Evolutionary conservation across 495 filamentous ascomycete species (phyloP).

Genomic region (Staphylotrichum tortipilum): DNA sequence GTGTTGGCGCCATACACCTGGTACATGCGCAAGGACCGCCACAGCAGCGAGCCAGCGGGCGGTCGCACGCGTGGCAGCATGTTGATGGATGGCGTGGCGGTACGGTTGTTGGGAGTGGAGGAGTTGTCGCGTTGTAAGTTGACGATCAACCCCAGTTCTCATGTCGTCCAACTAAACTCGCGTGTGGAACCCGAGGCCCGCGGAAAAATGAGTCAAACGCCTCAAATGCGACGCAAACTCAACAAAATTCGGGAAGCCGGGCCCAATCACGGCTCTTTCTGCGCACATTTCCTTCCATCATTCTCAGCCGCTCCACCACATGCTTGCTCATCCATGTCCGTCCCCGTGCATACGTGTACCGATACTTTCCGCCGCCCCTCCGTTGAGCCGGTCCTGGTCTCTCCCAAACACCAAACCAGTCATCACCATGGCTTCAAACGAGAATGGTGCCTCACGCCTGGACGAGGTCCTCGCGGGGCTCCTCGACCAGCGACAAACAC

Average conservation of each 20-base stretch:
- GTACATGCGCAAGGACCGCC: constrained; percentile 52
- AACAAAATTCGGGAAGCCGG: not conserved
- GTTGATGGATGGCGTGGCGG: no score
- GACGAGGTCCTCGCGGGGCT: constrained; percentile 18
- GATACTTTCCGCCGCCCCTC: no score
- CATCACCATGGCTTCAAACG: constrained; percentile 2
- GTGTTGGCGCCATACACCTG: constrained; percentile 77
- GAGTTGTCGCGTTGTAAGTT: no score
- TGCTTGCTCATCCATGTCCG: not conserved
- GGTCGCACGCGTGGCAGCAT: not conserved
- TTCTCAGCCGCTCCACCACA: no score
- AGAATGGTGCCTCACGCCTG: constrained; percentile 10
- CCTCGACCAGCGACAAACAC: constrained; percentile 22
- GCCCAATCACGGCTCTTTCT: not conserved
- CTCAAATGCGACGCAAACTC: no score
- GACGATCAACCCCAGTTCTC: no score
- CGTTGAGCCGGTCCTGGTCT: not conserved
- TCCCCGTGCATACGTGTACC: no score
- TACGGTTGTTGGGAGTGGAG: no score
- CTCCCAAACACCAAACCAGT: not conserved
- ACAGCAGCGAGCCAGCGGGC: constrained; percentile 40
- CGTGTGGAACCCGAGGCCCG: not conserved
- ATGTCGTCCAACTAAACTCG: no score
- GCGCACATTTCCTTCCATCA: no score
- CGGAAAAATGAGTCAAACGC: not conserved